Evolutionary conservation across 345 rosid genomes (phyloP).

Genomic region (Bruguiera sexangula): DNA sequence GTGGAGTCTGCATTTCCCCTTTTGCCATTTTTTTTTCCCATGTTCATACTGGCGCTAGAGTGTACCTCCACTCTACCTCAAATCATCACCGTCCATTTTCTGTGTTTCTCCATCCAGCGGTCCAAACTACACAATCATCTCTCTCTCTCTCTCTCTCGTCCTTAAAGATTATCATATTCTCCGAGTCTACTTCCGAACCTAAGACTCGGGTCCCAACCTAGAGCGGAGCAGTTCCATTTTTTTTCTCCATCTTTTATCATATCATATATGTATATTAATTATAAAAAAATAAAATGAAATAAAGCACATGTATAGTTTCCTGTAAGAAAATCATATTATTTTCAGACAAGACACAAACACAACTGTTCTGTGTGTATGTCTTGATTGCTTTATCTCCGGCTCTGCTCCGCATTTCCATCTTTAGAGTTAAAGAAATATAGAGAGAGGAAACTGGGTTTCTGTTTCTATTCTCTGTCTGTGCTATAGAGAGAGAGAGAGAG

Average conservation of each 20-base stretch:
- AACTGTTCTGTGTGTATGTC: not conserved
- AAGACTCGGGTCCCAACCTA: conserved; percentile 16
- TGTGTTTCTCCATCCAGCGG: conserved; percentile 18
- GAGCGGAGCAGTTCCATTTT: not conserved
- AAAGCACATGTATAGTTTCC: not conserved
- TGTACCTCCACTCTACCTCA: conserved; percentile 11
- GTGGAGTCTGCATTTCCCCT: conserved; percentile 27
- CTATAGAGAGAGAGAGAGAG: not conserved
- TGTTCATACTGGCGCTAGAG: conserved; percentile 6
- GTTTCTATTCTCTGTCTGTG: not conserved
- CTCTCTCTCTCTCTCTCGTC: no score
- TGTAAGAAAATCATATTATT: not conserved
- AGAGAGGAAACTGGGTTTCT: not conserved
- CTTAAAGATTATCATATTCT: not conserved
- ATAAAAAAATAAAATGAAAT: not conserved
- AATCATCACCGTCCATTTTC: conserved; percentile 10
- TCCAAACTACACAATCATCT: not conserved
- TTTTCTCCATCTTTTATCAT: not conserved
- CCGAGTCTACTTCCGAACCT: conserved; percentile 31
- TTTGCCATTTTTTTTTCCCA: conserved; percentile 18
- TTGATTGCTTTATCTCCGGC: not conserved
- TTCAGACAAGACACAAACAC: conserved; percentile 6
- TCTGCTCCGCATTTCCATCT: conserved; percentile 6
- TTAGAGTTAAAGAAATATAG: conserved; percentile 5
- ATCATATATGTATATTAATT: not conserved